Conservation (phyloP, 2,329 filamentous ascomycete genomes). For the Diaporthe australafricana region DNA sequence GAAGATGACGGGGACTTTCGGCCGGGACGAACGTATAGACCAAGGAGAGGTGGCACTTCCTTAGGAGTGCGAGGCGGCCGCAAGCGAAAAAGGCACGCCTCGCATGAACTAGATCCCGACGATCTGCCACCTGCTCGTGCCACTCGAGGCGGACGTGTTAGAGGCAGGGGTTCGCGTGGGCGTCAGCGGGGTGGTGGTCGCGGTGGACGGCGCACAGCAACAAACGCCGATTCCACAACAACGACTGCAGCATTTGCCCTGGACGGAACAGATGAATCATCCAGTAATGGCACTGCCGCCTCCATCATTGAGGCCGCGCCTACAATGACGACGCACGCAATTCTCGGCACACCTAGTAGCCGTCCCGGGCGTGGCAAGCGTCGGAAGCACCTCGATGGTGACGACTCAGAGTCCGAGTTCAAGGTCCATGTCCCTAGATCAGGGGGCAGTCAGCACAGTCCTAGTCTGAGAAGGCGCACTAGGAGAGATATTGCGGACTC, state of each 20-base stretch:
- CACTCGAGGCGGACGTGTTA: slow-evolving; percentile 23
- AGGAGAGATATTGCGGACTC: slow-evolving; percentile 31
- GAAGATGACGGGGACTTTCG: slow-evolving; percentile 38
- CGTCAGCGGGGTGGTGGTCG: slow-evolving; percentile 32
- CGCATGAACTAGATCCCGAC: slow-evolving; percentile 27
- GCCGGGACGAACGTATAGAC: slow-evolving; percentile 25
- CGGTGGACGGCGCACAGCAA: slow-evolving; percentile 13
- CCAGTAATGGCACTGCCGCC: slow-evolving; percentile 17
- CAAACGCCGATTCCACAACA: slow-evolving; percentile 18
- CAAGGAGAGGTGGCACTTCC: slow-evolving; percentile 23
- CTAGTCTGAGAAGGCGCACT: slow-evolving; percentile 31
- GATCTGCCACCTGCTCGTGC: slow-evolving; percentile 27
- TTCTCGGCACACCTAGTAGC: slow-evolving; percentile 37
- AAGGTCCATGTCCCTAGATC: slow-evolving; percentile 25
- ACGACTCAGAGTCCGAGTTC: slow-evolving; percentile 31
- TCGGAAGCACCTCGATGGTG: slow-evolving; percentile 20
- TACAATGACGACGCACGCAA: slow-evolving; percentile 26
- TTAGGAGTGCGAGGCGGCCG: slow-evolving; percentile 31
- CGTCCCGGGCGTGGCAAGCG: slow-evolving; percentile 32
- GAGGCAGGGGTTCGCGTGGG: slow-evolving; percentile 16
- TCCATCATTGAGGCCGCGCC: slow-evolving; percentile 29
- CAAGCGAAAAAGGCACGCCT: slow-evolving; percentile 35
- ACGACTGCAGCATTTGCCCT: slow-evolving; percentile 32
- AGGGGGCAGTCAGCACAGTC: slow-evolving; percentile 33
- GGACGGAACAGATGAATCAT: slow-evolving; percentile 29